These are phyloP conservation scores for Pseudoneurospora amorphoporcata DNA, from an alignment of 495 filamentous ascomycete species.

Conservation along the genomic window DNA sequence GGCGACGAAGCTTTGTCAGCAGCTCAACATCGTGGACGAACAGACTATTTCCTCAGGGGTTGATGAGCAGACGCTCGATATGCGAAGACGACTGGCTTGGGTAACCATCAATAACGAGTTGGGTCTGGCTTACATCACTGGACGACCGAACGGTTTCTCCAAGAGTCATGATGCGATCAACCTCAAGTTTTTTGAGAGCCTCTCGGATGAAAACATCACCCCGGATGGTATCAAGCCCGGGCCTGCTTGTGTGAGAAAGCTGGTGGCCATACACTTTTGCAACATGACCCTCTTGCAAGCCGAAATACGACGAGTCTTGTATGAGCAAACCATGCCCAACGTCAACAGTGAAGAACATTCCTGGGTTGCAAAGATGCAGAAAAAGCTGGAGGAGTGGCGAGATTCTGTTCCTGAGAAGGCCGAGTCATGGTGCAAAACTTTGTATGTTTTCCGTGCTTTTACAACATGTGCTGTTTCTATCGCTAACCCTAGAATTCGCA, in stretches of 20 bases:
- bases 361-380: conserved; percentile 75
- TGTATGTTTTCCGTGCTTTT: conserved; percentile 27
- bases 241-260: conserved; percentile 62
- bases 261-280: conserved; percentile 83
- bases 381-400: conserved; percentile 65
- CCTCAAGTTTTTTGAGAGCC: conserved; percentile 67
- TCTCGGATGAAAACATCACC: conserved; percentile 72
- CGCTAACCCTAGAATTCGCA: conserved; percentile 18
- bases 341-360: conserved; percentile 67
- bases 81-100: conserved; percentile 82
- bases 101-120: conserved; percentile 75
- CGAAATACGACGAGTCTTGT: conserved; percentile 74
- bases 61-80: conserved; percentile 67
- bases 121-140: conserved; percentile 76
- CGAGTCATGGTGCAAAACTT: conserved; percentile 36
- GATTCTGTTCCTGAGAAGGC: conserved; percentile 35
- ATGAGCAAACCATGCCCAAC: conserved; percentile 63
- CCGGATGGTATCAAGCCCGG: conserved; percentile 62
- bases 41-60: conserved; percentile 58
- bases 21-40: conserved; percentile 76
- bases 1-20: conserved; percentile 74
- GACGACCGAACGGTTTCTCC: conserved; percentile 72
- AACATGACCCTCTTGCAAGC: conserved; percentile 82
- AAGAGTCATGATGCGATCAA: conserved; percentile 69
- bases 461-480: no score